Percentiles rank a stretch among this genome's conserved stretches.
Evolutionary conservation across 2,329 filamentous ascomycete genomes (phyloP).

Genomic region (Penicillium palitans): DNA sequence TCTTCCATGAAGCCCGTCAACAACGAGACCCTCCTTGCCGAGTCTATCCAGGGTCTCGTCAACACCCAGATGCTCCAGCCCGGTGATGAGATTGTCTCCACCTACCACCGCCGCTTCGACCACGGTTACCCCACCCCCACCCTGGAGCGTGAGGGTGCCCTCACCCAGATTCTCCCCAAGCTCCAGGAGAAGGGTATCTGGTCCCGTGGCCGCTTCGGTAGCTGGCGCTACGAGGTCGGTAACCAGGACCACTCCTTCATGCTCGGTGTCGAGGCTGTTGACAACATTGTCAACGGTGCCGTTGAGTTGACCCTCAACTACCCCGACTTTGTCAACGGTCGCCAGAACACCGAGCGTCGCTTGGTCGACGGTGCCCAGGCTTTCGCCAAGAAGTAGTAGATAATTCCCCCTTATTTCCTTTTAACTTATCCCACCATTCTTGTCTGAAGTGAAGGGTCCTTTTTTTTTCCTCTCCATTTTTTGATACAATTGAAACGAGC

Average conservation of each 20-base stretch:
- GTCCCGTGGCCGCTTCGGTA: conserved; percentile 94
- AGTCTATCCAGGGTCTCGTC: conserved; percentile 93
- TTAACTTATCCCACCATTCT: conserved; percentile 6
- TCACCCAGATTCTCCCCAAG: conserved; percentile 89
- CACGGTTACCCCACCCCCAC: conserved; percentile 97
- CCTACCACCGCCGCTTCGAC: conserved; percentile 96
- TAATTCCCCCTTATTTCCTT: conserved; percentile 14
- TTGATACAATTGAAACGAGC: conserved; percentile 27
- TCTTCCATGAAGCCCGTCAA: conserved; percentile 94
- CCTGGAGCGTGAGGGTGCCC: conserved; percentile 90
- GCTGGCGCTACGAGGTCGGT: conserved; percentile 95
- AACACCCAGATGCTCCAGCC: conserved; percentile 96
- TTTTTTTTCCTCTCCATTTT: conserved; percentile 12
- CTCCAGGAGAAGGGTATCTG: conserved; percentile 89
- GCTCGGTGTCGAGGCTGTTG: conserved; percentile 90
- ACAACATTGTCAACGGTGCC: conserved; percentile 84
- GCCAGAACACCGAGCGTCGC: conserved; percentile 63
- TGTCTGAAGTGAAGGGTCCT: conserved; percentile 4
- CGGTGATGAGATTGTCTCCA: conserved; percentile 92
- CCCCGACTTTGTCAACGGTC: conserved; percentile 87
- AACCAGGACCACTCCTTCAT: conserved; percentile 99
- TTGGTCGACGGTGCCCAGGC: conserved; percentile 62
- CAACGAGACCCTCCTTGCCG: conserved; percentile 76
- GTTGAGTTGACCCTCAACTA: conserved; percentile 94
- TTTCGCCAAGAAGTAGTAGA: conserved; percentile 52